These are phyloP conservation scores for Comarum palustre DNA, from an alignment of 306 rosid species.

Conservation along the genomic window DNA sequence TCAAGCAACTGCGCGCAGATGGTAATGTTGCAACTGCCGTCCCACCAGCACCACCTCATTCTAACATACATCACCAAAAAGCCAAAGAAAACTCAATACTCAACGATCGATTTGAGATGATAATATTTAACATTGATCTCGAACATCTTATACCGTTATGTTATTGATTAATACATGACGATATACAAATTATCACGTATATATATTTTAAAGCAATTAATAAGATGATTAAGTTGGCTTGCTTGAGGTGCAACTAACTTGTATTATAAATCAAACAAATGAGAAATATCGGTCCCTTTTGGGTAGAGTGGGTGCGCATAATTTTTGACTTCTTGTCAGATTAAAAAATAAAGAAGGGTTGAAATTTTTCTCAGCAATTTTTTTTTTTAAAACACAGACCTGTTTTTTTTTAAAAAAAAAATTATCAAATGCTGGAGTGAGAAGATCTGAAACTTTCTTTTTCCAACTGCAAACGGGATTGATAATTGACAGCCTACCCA, in stretches of 20 bases:
- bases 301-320: no score
- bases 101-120: not conserved
- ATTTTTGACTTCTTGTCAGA: no score
- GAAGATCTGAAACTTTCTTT: constrained; percentile 40
- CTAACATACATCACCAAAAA: not conserved
- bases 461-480: constrained; percentile 56
- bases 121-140: not conserved
- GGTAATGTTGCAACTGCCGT: constrained; percentile 7
- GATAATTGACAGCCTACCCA: constrained; percentile 62
- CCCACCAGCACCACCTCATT: not conserved
- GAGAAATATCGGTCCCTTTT: no score
- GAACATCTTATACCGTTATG: not conserved
- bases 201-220: not conserved
- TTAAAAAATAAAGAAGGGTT: no score
- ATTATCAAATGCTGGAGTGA: constrained; percentile 29
- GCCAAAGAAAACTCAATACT: not conserved
- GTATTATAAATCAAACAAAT: not conserved
- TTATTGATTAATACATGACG: not conserved
- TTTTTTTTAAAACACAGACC: constrained; percentile 24
- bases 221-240: constrained; percentile 9
- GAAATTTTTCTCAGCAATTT: constrained; percentile 27
- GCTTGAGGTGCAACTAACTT: constrained; percentile 39
- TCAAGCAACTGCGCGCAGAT: constrained; percentile 28
- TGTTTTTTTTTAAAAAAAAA: constrained; percentile 11
- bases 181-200: not conserved